Conservation (phyloP, 169 alveolate species). For the Fabrea salina region DNA sequence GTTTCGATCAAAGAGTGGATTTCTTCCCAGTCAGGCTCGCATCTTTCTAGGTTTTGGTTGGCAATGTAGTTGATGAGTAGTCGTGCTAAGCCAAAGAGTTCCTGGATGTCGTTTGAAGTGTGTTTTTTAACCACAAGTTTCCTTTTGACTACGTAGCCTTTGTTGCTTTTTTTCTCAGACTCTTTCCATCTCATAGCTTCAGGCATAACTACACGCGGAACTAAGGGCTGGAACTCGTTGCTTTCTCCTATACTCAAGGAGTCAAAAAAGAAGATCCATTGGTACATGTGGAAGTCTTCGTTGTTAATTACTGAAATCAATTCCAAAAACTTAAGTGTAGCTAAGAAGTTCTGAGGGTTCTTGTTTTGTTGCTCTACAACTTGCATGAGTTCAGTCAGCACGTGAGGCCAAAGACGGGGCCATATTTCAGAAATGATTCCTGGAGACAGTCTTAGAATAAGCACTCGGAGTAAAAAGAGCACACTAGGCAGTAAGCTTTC, state of each 20-base stretch:
- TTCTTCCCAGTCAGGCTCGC: background rate
- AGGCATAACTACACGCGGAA: background rate
- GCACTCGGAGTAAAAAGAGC: background rate
- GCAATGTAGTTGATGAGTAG: background rate
- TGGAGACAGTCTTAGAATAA: background rate
- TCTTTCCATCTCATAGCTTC: background rate
- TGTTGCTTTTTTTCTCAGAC: background rate
- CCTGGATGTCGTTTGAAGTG: background rate
- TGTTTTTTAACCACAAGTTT: background rate
- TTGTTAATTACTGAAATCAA: background rate
- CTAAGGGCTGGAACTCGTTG: slow-evolving; percentile 5
- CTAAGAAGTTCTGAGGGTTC: background rate
- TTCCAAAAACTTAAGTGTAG: slow-evolving; percentile 25
- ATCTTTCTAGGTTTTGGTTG: background rate
- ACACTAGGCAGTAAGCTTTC: background rate
- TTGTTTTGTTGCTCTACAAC: background rate
- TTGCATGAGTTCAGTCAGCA: slow-evolving; percentile 17
- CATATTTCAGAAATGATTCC: background rate
- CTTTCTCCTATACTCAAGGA: background rate
- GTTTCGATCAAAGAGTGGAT: background rate
- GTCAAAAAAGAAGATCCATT: slow-evolving; percentile 31
- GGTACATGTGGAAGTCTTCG: slow-evolving; percentile 20
- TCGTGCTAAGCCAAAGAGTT: background rate
- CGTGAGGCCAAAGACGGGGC: slow-evolving; percentile 32
- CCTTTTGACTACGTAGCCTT: background rate